These are phyloP conservation scores for Dendrocalamus latiflorus DNA, from an alignment of 202 grass and related monocot genomes.

Conservation along the genomic window DNA sequence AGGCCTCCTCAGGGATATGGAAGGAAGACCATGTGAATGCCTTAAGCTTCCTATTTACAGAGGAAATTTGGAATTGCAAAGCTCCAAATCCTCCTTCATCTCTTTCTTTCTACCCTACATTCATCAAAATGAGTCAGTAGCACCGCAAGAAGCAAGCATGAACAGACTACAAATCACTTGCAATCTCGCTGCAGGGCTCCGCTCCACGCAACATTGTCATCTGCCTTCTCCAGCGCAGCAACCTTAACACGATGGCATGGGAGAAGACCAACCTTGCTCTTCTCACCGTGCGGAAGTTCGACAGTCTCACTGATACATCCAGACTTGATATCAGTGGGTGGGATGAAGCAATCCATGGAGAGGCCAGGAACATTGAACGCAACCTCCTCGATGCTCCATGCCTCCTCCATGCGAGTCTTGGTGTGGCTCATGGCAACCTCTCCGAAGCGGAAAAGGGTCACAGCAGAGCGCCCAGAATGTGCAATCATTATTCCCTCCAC, in stretches of 20 bases:
- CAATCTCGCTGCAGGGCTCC: slow-evolving; percentile 45
- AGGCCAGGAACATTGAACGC: slow-evolving; percentile 75
- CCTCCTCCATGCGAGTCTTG: too few species aligned
- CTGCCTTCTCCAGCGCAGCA: slow-evolving; percentile 53
- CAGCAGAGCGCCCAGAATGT: too few species aligned
- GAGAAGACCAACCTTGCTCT: slow-evolving; percentile 46
- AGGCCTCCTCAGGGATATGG: slow-evolving; percentile 48
- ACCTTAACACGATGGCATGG: slow-evolving; percentile 62
- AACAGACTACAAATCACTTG: slow-evolving; percentile 42
- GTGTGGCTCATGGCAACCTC: too few species aligned
- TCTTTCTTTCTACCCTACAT: slow-evolving; percentile 54
- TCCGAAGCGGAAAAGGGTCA: too few species aligned
- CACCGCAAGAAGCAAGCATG: slow-evolving; percentile 40
- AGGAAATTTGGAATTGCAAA: slow-evolving; percentile 54
- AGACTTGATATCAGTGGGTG: slow-evolving; percentile 69
- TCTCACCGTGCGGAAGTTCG: slow-evolving; percentile 53
- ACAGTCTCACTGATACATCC: slow-evolving; percentile 63
- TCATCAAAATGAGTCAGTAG: slow-evolving; percentile 62
- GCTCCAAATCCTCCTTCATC: slow-evolving; percentile 47
- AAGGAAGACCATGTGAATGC: slow-evolving; percentile 43
- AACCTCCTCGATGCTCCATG: too few species aligned
- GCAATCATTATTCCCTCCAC: too few species aligned
- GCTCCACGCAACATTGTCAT: slow-evolving; percentile 51
- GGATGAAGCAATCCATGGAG: slow-evolving; percentile 88
- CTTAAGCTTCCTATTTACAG: slow-evolving; percentile 63